These are phyloP conservation scores for Neurospora sp. DNA, from an alignment of 2,329 filamentous ascomycete species.

Conservation along the genomic window DNA sequence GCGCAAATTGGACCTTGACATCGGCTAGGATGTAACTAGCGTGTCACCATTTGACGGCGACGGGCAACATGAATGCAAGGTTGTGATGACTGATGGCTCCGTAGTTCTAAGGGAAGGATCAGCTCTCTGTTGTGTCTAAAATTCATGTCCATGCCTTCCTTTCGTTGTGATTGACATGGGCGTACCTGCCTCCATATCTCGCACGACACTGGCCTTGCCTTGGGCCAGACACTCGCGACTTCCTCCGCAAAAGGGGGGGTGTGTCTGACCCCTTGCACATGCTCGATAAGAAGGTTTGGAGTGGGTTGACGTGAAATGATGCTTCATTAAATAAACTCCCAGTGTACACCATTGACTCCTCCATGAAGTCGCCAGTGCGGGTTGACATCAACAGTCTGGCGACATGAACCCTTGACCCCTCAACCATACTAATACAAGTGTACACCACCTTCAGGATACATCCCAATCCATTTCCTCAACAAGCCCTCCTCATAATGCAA, in stretches of 20 bases:
- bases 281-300: not conserved
- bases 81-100: not conserved
- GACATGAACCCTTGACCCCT: not conserved
- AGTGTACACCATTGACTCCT: not conserved
- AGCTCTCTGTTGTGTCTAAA: not conserved
- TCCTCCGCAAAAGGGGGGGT: not conserved
- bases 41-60: no score
- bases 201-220: not conserved
- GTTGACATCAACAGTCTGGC: not conserved
- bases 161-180: not conserved
- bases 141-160: not conserved
- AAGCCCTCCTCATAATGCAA: not conserved
- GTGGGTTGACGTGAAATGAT: not conserved
- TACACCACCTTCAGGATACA: not conserved
- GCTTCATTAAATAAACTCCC: not conserved
- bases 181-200: not conserved
- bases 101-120: not conserved
- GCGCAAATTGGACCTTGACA: not conserved
- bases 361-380: not conserved
- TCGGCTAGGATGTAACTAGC: no score
- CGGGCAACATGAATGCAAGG: no score
- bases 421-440: not conserved
- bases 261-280: not conserved
- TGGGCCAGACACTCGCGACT: not conserved
- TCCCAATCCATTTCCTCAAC: not conserved